Evolutionary conservation across 371 early-diverging fungal species (phyloP), one percentile per base, ranked within the genome.

Genomic region (Haplosporangium sp.): DNA sequence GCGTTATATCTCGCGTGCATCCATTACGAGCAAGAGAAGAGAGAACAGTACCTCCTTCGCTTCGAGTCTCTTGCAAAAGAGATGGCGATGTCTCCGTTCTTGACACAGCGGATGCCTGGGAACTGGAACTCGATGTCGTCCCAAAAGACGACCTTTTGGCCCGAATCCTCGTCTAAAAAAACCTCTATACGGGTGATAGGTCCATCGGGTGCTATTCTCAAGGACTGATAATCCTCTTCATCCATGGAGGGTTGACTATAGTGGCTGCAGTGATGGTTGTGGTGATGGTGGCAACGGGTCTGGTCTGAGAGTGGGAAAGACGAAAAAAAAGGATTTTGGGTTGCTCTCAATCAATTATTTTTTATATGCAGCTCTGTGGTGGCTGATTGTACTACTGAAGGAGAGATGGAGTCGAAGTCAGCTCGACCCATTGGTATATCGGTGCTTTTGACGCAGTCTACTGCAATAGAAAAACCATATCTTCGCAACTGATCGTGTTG

Each of bases 121-220:
- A 67, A 73, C 12, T 67, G 67, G 50, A 63, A 53, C 62, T 67
- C 51, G 50, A 73, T 67, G 51, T 73, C 67, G 5, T 73, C 73
- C 73, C 67, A 73, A 42, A 62, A 67, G 18, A 73, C 50, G 41
- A 67, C 38, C n/a, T 54, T 36, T 21, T 53, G 54, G 8, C 73
- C 73, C 13, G 59, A 50, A n/a, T 62, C 73, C 40, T 63, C 59
- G 43, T 73, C 63, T 14, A 29, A 23, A 9, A 29, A 58, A 11
- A 45, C 66, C 52, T 66, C 66, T 11, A 66, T 66, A 9, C 66
- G 58, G 20, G 42, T 58, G 40, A 59, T 7, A 1, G 57, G 53
- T 4, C 66, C 66, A 59, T 66, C 66, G 0, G 59, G 59, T 4
- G 20, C 14, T 9, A 53, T 13, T n/a, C 66, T 66, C 53, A 66